A percentile compares a stretch with the other conserved stretches of the same genome.
Conservation (phyloP, 768 basidiomycete genomes). For the Termitomyces sp. region DNA sequence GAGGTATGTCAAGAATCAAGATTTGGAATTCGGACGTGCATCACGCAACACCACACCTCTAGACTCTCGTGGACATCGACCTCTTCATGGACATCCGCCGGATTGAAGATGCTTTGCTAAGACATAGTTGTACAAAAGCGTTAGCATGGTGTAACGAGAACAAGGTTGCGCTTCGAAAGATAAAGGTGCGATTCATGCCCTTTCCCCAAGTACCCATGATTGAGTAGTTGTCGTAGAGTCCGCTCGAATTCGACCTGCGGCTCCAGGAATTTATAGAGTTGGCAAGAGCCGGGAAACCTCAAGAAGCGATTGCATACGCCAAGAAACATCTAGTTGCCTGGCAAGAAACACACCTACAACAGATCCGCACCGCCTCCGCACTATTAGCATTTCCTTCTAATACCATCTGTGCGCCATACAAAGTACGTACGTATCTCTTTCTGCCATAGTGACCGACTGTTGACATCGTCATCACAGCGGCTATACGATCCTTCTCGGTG, state of each 20-base stretch:
- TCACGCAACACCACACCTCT: conserved; percentile 2
- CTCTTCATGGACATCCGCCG: conserved; percentile 85
- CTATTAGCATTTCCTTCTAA: conserved; percentile 72
- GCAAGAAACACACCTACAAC: conserved; percentile 75
- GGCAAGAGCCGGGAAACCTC: conserved; percentile 55
- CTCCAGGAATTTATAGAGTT: conserved; percentile 97
- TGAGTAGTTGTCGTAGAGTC: conserved; percentile 52
- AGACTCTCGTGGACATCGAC: conserved; percentile 89
- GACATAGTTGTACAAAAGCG: conserved; percentile 83
- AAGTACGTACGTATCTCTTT: conserved; percentile 40
- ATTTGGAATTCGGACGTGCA: not conserved
- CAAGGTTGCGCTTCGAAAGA: conserved; percentile 86
- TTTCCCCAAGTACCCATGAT: not conserved
- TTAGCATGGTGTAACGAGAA: conserved; percentile 97
- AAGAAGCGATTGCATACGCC: conserved; percentile 81
- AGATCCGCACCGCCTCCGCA: conserved; percentile 74
- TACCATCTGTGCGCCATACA: conserved; percentile 76
- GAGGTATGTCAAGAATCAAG: conserved; percentile 48
- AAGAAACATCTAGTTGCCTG: conserved; percentile 78
- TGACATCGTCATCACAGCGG: conserved; percentile 42
- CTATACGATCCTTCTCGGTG: conserved; percentile 83
- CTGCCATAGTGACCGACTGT: not conserved
- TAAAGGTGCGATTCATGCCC: conserved; percentile 51
- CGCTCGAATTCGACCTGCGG: conserved; percentile 93
- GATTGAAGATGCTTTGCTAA: conserved; percentile 76